A percentile compares a stretch with the other conserved stretches of the same genome.
Evolutionary conservation across 2,329 filamentous ascomycete species (phyloP).

Genomic region (Fusarium humuli): DNA sequence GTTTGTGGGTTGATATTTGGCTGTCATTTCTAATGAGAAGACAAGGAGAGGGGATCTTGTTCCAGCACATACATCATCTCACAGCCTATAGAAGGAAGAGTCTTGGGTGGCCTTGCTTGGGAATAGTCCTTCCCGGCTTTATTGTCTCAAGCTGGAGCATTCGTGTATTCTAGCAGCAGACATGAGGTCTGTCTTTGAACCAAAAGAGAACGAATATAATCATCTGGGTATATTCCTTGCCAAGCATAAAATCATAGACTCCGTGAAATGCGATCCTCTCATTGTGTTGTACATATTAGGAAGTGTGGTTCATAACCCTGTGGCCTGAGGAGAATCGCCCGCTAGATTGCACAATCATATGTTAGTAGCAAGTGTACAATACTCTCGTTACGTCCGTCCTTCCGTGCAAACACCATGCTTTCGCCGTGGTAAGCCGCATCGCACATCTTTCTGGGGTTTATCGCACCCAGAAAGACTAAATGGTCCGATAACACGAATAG

Average conservation of each 20-base stretch:
- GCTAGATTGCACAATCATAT: neutral
- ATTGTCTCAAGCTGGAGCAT: conserved; percentile 17
- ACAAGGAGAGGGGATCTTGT: conserved; percentile 4
- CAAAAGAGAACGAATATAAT: conserved; percentile 19
- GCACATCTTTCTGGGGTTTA: neutral
- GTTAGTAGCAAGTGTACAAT: neutral
- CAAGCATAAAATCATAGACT: neutral
- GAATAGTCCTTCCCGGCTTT: conserved; percentile 19
- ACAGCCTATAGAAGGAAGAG: conserved; percentile 29
- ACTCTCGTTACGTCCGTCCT: conserved; percentile 6
- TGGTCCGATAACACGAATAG: neutral
- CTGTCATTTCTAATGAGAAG: conserved; percentile 4
- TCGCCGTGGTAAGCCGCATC: conserved; percentile 4
- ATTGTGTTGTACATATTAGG: neutral
- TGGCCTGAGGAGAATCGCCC: neutral
- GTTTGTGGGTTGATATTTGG: neutral
- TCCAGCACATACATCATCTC: conserved; percentile 19
- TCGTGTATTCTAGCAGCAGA: conserved; percentile 13
- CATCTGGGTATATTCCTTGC: conserved; percentile 17
- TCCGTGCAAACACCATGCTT: conserved; percentile 16
- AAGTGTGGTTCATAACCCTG: neutral
- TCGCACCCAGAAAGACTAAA: neutral
- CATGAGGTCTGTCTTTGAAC: conserved; percentile 9
- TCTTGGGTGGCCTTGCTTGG: conserved; percentile 7
- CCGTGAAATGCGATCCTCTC: neutral